Evolutionary conservation across 2,329 filamentous ascomycete genomes (phyloP).

Genomic region (Bimuria novae-zelandiae): DNA sequence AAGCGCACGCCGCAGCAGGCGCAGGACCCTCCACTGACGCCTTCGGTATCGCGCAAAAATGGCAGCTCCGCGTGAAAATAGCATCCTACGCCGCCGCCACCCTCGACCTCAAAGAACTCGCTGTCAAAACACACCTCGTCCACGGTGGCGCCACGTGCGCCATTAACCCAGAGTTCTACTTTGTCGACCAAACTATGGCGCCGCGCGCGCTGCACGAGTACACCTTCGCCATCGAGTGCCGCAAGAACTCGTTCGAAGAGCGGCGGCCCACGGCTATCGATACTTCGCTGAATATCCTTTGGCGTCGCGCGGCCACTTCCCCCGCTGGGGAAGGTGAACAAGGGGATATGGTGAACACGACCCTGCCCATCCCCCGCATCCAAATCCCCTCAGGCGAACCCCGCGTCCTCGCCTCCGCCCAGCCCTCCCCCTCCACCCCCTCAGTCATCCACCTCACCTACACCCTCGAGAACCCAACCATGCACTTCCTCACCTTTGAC

Average conservation of each 20-base stretch:
- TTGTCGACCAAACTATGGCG: constrained; percentile 51
- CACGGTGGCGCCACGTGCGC: constrained; percentile 66
- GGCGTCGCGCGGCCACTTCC: constrained; percentile 75
- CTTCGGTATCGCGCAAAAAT: constrained; percentile 76
- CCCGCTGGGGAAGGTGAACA: constrained; percentile 34
- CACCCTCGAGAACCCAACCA: constrained; percentile 90
- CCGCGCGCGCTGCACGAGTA: constrained; percentile 73
- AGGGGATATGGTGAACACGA: constrained; percentile 31
- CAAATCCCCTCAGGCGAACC: constrained; percentile 83
- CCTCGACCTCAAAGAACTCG: constrained; percentile 66
- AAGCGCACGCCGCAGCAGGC: constrained; percentile 38
- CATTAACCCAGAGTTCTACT: constrained; percentile 37
- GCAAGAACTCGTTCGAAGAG: constrained; percentile 81
- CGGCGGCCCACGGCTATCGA: constrained; percentile 75
- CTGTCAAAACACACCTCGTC: constrained; percentile 64
- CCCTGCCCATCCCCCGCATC: constrained; percentile 79
- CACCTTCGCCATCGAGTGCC: constrained; percentile 73
- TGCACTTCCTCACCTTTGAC: constrained; percentile 92
- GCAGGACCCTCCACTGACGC: constrained; percentile 46
- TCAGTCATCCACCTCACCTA: constrained; percentile 56
- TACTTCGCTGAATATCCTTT: constrained; percentile 74
- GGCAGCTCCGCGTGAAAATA: constrained; percentile 73
- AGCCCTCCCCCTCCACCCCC: constrained; percentile 34
- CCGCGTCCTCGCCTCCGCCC: constrained; percentile 68
- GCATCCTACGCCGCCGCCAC: constrained; percentile 75